Evolutionary conservation across 2,329 filamentous ascomycete species (phyloP).

Genomic region (Aspergillus fumigatus): DNA sequence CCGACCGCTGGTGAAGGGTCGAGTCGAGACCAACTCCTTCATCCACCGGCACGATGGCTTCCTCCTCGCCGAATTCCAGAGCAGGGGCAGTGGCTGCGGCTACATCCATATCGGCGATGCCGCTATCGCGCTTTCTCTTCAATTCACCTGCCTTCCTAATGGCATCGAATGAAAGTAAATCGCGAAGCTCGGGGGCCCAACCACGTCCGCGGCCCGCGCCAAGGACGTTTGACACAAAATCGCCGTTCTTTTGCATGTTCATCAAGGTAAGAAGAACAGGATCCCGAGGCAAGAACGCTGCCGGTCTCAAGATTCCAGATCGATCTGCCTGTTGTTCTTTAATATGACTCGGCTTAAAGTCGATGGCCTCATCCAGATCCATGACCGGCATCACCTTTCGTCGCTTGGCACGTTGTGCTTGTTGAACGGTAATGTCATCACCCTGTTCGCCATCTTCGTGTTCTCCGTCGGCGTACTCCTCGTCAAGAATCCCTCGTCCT

Average conservation of each 20-base stretch:
- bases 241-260: slow-evolving; percentile 86
- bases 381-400: slow-evolving; percentile 62
- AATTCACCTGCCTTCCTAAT: slow-evolving; percentile 72
- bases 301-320: slow-evolving; percentile 77
- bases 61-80: slow-evolving; percentile 60
- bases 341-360: slow-evolving; percentile 71
- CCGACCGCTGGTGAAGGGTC: slow-evolving; percentile 47
- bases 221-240: slow-evolving; percentile 83
- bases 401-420: slow-evolving; percentile 70
- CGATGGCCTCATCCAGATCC: slow-evolving; percentile 73
- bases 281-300: slow-evolving; percentile 80
- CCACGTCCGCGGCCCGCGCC: slow-evolving; percentile 70
- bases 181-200: slow-evolving; percentile 90
- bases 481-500: slow-evolving; percentile 37
- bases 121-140: slow-evolving; percentile 91
- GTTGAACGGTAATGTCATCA: slow-evolving; percentile 53
- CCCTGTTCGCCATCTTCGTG: slow-evolving; percentile 47
- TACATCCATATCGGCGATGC: slow-evolving; percentile 73
- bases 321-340: slow-evolving; percentile 82
- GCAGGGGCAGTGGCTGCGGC: slow-evolving; percentile 60
- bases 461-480: slow-evolving; percentile 44
- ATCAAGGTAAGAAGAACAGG: slow-evolving; percentile 81
- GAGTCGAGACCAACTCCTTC: slow-evolving; percentile 50
- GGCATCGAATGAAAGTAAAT: slow-evolving; percentile 83
- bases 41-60: slow-evolving; percentile 47